phyloP scores from a whole-genome alignment of 2,329 filamentous ascomycete genomes.

The Cercospora sp. region DNA sequence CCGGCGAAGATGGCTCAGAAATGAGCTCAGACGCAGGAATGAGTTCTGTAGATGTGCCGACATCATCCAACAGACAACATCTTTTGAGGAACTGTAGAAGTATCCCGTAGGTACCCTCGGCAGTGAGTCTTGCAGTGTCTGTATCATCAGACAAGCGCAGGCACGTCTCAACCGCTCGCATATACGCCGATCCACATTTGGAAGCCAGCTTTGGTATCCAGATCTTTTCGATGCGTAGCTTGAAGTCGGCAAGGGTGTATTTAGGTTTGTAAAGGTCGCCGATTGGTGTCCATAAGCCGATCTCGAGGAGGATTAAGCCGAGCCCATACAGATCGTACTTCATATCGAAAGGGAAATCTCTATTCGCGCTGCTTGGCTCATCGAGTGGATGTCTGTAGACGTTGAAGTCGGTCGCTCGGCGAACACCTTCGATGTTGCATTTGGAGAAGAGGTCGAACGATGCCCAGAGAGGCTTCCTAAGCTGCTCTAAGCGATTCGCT shows the following conservation, averaged over 20 bases:
- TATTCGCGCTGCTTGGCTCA: conserved; percentile 36
- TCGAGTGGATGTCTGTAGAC: conserved; percentile 68
- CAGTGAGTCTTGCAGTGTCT: conserved; percentile 28
- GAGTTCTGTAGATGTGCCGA: conserved; percentile 29
- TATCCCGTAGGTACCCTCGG: conserved; percentile 34
- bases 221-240: conserved; percentile 62
- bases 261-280: conserved; percentile 60
- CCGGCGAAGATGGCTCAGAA: conserved; percentile 22
- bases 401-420: conserved; percentile 49
- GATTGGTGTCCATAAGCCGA: conserved; percentile 73
- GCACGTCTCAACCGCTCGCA: conserved; percentile 71
- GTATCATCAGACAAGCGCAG: conserved; percentile 64
- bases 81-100: conserved; percentile 37
- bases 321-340: conserved; percentile 69
- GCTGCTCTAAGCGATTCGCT: conserved; percentile 50
- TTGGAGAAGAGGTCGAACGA: conserved; percentile 73
- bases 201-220: conserved; percentile 65
- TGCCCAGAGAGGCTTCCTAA: conserved; percentile 68
- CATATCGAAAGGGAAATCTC: conserved; percentile 51
- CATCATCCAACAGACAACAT: conserved; percentile 41
- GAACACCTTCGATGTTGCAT: conserved; percentile 49
- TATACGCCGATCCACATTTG: conserved; percentile 72
- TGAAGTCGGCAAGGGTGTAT: conserved; percentile 61
- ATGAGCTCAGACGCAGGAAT: conserved; percentile 29
- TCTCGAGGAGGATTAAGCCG: conserved; percentile 70